Percentiles rank a stretch among this genome's conserved stretches.
Conservation (phyloP, 192 early-diverging fungal species). For the Pecoramyces ruminantium region DNA sequence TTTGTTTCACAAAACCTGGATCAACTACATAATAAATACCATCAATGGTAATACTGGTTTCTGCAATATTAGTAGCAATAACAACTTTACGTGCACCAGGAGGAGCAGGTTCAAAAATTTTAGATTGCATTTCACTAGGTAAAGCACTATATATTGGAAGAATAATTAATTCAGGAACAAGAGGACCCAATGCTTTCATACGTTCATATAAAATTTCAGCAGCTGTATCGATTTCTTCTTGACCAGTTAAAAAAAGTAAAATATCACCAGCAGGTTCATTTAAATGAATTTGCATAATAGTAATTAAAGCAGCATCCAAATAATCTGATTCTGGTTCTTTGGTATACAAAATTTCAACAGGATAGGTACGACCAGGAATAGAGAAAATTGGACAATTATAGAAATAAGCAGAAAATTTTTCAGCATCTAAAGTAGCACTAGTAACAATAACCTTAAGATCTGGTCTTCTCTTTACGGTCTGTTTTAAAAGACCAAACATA, state of each 20-base stretch:
- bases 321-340: constrained; percentile 92
- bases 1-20: constrained; percentile 90
- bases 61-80: constrained; percentile 96
- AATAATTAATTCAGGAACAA: constrained; percentile 42
- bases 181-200: constrained; percentile 21
- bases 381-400: constrained; percentile 83
- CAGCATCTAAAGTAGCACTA: constrained; percentile 84
- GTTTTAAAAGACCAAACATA: constrained; percentile 80
- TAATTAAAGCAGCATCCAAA: constrained; percentile 77
- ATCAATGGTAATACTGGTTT: constrained; percentile 96
- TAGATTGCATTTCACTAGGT: constrained; percentile 85
- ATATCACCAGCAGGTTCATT: constrained; percentile 87
- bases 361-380: constrained; percentile 87
- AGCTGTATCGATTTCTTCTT: constrained; percentile 91
- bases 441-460: constrained; percentile 92
- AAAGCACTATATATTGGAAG: constrained; percentile 88
- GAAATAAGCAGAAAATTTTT: constrained; percentile 86
- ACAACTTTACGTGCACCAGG: constrained; percentile 68
- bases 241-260: constrained; percentile 89
- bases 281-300: constrained; percentile 93
- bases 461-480: constrained; percentile 52
- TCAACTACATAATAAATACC: constrained; percentile 95
- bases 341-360: constrained; percentile 85
- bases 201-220: constrained; percentile 43
- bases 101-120: constrained; percentile 86